phyloP scores from a whole-genome alignment of 1,284 basidiomycete species.

The Laetiporus sulphureus region DNA sequence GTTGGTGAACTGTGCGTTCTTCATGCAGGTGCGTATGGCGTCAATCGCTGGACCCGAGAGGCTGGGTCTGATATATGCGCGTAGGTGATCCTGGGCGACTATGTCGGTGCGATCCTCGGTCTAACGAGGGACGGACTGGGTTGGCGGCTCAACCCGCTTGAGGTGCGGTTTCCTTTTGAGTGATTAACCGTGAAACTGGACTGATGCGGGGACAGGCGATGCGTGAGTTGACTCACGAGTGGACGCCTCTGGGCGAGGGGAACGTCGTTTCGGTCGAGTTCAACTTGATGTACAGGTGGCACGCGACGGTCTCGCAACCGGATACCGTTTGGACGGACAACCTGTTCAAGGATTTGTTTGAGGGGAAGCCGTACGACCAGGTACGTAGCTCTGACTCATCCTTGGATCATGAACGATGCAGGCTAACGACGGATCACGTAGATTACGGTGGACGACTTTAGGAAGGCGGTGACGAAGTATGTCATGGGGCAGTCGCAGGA shows the following conservation, averaged over 20 bases:
- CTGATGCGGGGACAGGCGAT: slow-evolving; percentile 30
- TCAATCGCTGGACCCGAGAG: no score
- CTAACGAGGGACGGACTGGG: slow-evolving; percentile 50
- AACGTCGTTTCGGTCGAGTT: slow-evolving; percentile 73
- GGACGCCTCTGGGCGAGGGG: slow-evolving; percentile 59
- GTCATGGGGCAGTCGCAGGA: slow-evolving; percentile 9
- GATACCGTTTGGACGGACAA: slow-evolving; percentile 59
- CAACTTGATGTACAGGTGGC: slow-evolving; percentile 73
- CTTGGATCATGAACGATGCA: no score
- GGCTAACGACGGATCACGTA: no score
- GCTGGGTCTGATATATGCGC: no score
- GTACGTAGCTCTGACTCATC: background rate
- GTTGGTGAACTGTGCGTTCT: slow-evolving; percentile 54
- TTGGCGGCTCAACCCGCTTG: slow-evolving; percentile 60
- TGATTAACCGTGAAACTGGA: background rate
- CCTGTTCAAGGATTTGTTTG: slow-evolving; percentile 12
- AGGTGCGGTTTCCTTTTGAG: slow-evolving; percentile 31
- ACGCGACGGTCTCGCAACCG: slow-evolving; percentile 52
- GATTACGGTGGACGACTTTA: slow-evolving; percentile 40
- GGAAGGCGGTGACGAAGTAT: slow-evolving; percentile 24
- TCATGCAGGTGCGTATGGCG: no score
- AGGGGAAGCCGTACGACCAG: slow-evolving; percentile 11
- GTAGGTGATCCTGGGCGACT: slow-evolving; percentile 67
- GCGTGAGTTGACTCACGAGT: slow-evolving; percentile 37
- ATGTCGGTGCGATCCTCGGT: slow-evolving; percentile 66